A percentile compares a stretch with the other conserved stretches of the same genome.
Evolutionary conservation across 495 filamentous ascomycete genomes (phyloP).

Genomic region (Parachaetomium inaequale): DNA sequence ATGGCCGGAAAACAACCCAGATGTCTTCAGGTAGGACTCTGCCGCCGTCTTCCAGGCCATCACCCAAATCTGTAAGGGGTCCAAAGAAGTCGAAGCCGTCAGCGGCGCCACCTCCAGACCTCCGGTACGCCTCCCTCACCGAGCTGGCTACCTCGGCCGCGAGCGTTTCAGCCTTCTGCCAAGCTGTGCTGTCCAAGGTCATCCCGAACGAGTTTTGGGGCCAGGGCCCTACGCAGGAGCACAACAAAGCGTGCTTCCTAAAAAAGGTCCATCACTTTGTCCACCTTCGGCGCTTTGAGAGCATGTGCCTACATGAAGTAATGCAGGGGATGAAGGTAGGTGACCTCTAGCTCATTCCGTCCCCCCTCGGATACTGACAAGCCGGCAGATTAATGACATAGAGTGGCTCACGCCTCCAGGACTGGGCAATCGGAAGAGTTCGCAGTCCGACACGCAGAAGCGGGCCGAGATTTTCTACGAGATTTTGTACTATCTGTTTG

Average conservation of each 20-base stretch:
- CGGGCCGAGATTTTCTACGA: conserved; percentile 76
- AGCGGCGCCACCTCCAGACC: not conserved
- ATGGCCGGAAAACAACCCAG: not conserved
- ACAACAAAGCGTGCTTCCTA: conserved; percentile 61
- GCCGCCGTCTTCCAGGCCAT: not conserved
- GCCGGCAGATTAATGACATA: conserved; percentile 56
- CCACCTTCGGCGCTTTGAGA: conserved; percentile 74
- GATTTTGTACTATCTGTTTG: conserved; percentile 87
- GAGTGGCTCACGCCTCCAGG: conserved; percentile 65
- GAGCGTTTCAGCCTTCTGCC: conserved; percentile 83
- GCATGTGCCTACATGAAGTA: conserved; percentile 71
- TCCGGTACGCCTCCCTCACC: conserved; percentile 45
- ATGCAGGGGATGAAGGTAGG: conserved; percentile 71
- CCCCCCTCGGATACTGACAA: not conserved
- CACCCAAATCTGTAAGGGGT: conserved; percentile 5
- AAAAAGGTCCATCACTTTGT: conserved; percentile 73
- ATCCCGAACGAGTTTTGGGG: conserved; percentile 80
- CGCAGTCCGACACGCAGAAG: conserved; percentile 69
- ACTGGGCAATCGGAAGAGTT: conserved; percentile 50
- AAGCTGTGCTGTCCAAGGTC: conserved; percentile 67
- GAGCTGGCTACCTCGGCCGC: conserved; percentile 68
- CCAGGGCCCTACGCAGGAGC: conserved; percentile 41
- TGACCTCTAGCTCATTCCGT: not conserved
- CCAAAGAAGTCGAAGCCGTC: conserved; percentile 11
- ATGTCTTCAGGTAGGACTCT: not conserved